Percentiles rank a stretch among this genome's conserved stretches.
Conservation (phyloP, 148 eudicot genomes). For the Fagopyrum homotropicum region DNA sequence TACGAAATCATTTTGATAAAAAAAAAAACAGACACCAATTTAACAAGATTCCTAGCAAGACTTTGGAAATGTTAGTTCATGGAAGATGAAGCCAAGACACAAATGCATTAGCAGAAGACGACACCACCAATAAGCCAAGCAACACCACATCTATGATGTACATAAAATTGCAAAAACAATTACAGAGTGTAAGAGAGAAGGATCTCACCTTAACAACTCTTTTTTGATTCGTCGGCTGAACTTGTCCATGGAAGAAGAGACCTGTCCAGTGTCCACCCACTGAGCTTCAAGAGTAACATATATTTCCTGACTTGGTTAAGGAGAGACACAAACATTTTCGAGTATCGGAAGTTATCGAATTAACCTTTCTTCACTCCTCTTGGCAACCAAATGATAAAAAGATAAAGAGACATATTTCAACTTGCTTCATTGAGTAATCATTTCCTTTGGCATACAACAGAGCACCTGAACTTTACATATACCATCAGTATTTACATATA, state of each 20-base stretch:
- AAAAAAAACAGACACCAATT: too few relatives aligned
- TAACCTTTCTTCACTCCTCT: background rate
- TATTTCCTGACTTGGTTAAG: background rate
- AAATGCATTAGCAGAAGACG: background rate
- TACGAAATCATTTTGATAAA: too few relatives aligned
- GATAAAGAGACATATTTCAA: background rate
- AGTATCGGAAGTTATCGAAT: background rate
- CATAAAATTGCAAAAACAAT: background rate
- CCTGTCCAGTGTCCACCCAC: background rate
- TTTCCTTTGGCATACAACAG: too few relatives aligned
- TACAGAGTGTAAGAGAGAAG: background rate
- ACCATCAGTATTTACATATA: background rate
- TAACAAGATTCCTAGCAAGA: background rate
- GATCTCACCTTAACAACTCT: background rate
- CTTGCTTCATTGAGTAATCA: background rate
- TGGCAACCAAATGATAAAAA: background rate
- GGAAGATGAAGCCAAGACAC: background rate
- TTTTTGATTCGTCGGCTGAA: background rate
- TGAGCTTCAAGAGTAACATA: background rate
- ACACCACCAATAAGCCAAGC: background rate
- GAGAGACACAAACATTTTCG: background rate
- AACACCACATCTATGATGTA: background rate
- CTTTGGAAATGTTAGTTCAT: background rate
- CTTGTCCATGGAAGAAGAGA: background rate
- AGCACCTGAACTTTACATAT: background rate